Conservation (phyloP, 805 yeast species). For the Yamadazyma sp. region DNA sequence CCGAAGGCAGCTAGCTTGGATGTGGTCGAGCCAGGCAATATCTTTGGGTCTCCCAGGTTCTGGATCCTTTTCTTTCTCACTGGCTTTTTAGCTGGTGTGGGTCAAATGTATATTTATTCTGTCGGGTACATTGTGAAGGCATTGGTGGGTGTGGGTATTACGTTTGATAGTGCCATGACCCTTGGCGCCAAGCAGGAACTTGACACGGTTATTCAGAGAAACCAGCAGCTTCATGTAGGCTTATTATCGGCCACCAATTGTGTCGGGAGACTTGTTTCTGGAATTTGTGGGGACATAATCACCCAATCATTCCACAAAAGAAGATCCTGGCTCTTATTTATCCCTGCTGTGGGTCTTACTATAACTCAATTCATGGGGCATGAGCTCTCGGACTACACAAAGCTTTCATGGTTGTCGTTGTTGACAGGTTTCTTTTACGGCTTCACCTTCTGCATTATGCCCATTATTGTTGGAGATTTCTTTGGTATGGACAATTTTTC, state of each 20-base stretch:
- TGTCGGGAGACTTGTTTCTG: conserved; percentile 62
- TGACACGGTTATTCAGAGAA: conserved; percentile 43
- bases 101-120: conserved; percentile 48
- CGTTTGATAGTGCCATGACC: conserved; percentile 24
- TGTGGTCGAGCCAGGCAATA: conserved; percentile 15
- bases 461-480: conserved; percentile 71
- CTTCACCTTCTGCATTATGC: conserved; percentile 66
- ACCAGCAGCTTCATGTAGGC: conserved; percentile 73
- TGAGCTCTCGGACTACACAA: conserved; percentile 27
- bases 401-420: conserved; percentile 52
- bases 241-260: conserved; percentile 68
- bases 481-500: conserved; percentile 70
- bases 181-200: conserved; percentile 15
- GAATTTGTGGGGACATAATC: conserved; percentile 62
- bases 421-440: conserved; percentile 73
- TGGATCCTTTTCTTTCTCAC: conserved; percentile 41
- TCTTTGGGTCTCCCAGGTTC: conserved; percentile 24
- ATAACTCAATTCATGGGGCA: conserved; percentile 53
- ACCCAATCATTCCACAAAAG: conserved; percentile 45
- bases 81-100: conserved; percentile 42
- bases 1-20: conserved; percentile 9
- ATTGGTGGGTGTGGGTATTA: conserved; percentile 20
- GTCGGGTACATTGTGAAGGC: conserved; percentile 49
- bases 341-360: conserved; percentile 50
- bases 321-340: conserved; percentile 53